Evolutionary conservation across 371 early-diverging fungal species (phyloP).

Genomic region (Conidiobolus incongruus): DNA sequence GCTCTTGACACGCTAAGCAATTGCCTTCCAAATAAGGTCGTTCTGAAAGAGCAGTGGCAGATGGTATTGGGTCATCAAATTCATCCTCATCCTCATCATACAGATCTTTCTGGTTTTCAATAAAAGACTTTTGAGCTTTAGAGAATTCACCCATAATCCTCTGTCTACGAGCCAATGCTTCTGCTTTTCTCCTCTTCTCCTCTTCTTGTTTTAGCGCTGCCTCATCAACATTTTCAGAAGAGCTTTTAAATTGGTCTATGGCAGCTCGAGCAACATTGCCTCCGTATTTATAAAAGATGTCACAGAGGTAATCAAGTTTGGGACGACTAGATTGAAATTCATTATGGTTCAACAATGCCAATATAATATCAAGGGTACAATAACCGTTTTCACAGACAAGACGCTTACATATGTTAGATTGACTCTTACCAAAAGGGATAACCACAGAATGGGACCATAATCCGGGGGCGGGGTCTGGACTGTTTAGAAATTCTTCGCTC

Average conservation of each 20-base stretch:
- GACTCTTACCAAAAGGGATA: no score
- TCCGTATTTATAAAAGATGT: slow-evolving; percentile 19
- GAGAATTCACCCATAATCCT: slow-evolving; percentile 83
- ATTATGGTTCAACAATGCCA: slow-evolving; percentile 6
- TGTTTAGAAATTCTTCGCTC: slow-evolving; percentile 10
- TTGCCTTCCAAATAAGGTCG: slow-evolving; percentile 52
- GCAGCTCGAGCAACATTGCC: slow-evolving; percentile 16
- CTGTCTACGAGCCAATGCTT: slow-evolving; percentile 62
- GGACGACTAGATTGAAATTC: slow-evolving; percentile 19
- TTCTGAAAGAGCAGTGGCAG: slow-evolving; percentile 10
- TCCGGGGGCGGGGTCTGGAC: slow-evolving; percentile 4
- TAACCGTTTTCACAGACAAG: no score
- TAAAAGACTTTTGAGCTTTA: slow-evolving; percentile 64
- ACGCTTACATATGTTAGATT: no score
- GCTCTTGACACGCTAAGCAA: slow-evolving; percentile 92
- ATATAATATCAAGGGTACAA: not conserved
- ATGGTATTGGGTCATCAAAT: slow-evolving; percentile 8
- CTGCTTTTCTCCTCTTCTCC: slow-evolving; percentile 31
- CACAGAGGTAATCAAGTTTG: slow-evolving; percentile 25
- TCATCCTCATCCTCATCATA: slow-evolving; percentile 26
- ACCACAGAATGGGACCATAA: slow-evolving; percentile 7
- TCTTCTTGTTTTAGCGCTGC: slow-evolving; percentile 33
- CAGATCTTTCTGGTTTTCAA: slow-evolving; percentile 45
- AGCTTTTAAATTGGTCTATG: slow-evolving; percentile 13
- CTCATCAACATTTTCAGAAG: slow-evolving; percentile 9